Percentiles rank a stretch among this genome's conserved stretches.
phyloP scores from a whole-genome alignment of 345 rosid genomes.

The Lepidium africanum region DNA sequence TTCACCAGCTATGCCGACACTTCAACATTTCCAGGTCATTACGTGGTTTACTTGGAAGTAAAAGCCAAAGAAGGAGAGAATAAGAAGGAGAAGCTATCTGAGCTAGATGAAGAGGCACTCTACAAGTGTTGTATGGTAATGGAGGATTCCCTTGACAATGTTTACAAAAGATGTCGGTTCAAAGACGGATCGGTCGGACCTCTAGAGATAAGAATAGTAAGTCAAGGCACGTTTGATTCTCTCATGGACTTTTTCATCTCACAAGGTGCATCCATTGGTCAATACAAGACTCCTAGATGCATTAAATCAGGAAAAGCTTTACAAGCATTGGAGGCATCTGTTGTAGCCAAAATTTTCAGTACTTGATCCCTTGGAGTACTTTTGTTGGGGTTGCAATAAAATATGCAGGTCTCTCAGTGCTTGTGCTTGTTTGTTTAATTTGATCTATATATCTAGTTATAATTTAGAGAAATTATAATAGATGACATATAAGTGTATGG shows the following conservation, averaged over 20 bases:
- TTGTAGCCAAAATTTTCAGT: constrained; percentile 54
- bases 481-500: no score
- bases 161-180: constrained; percentile 64
- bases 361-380: constrained; percentile 9
- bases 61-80: constrained; percentile 5
- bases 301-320: constrained; percentile 55
- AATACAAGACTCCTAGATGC: constrained; percentile 92
- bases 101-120: constrained; percentile 39
- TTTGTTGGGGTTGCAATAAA: not conserved
- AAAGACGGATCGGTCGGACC: constrained; percentile 72
- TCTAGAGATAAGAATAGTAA: constrained; percentile 72
- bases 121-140: constrained; percentile 55
- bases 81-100: not conserved
- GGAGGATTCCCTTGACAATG: constrained; percentile 69
- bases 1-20: constrained; percentile 74
- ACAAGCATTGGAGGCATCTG: constrained; percentile 48
- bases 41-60: constrained; percentile 75
- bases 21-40: constrained; percentile 73
- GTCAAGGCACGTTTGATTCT: constrained; percentile 57
- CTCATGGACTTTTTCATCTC: constrained; percentile 77
- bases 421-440: not conserved
- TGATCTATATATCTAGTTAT: no score
- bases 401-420: not conserved
- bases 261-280: constrained; percentile 81
- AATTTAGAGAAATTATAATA: no score